These are phyloP conservation scores for Vitis rotundifolia DNA, from an alignment of 164 flowering plant genomes.

Conservation along the genomic window DNA sequence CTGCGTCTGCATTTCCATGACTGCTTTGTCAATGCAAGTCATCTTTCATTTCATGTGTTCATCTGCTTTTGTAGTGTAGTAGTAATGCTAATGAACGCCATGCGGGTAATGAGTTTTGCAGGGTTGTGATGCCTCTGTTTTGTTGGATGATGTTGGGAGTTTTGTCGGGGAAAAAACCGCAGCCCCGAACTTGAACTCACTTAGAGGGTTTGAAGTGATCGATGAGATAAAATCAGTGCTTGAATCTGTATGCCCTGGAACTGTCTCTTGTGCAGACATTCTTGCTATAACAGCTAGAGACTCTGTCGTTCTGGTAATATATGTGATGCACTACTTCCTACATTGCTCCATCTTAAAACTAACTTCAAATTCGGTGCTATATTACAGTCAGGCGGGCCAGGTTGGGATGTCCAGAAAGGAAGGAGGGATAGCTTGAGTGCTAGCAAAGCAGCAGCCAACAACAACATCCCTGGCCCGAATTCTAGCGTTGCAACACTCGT, in stretches of 20 bases:
- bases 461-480: constrained; percentile 68
- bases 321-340: no score
- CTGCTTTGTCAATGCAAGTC: constrained; percentile 72
- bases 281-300: constrained; percentile 51
- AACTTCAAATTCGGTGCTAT: not conserved
- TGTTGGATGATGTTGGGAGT: constrained; percentile 46
- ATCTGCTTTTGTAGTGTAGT: not conserved
- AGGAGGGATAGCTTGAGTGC: constrained; percentile 72
- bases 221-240: no score
- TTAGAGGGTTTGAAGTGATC: no score
- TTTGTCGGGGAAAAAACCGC: no score
- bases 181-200: no score
- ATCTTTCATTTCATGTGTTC: not conserved
- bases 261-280: no score
- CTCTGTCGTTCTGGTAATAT: constrained; percentile 62
- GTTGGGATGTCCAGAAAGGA: constrained; percentile 71
- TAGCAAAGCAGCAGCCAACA: constrained; percentile 60
- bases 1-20: constrained; percentile 86
- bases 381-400: constrained; percentile 76
- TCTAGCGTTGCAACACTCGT: constrained; percentile 47
- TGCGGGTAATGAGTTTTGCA: constrained; percentile 18
- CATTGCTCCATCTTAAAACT: no score
- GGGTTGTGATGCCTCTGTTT: constrained; percentile 89
- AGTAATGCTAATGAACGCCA: no score
- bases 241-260: no score